These are phyloP conservation scores for Lactifluus rugatus DNA, from an alignment of 768 basidiomycete genomes.

Conservation along the genomic window DNA sequence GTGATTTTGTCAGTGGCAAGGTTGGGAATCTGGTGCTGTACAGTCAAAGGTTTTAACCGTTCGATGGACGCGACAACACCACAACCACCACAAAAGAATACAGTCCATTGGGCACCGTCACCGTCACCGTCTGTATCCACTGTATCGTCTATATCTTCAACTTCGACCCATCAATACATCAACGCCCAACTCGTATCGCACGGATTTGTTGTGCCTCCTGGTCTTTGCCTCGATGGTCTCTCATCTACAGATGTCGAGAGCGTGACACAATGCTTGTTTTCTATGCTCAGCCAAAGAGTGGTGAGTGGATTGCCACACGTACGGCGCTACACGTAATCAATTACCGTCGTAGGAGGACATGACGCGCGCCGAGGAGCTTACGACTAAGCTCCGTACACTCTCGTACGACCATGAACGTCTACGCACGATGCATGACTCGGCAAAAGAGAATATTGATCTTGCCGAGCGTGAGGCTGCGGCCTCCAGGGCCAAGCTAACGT, in stretches of 20 bases:
- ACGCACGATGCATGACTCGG: constrained; percentile 48
- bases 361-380: constrained; percentile 64
- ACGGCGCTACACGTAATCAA: no score
- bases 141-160: constrained; percentile 38
- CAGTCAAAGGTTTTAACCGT: no score
- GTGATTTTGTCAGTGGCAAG: neutral
- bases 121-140: constrained; percentile 27
- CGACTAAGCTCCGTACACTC: constrained; percentile 64
- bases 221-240: constrained; percentile 59
- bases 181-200: constrained; percentile 78
- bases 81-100: constrained; percentile 33
- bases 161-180: constrained; percentile 64
- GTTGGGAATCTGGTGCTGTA: neutral
- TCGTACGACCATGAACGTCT: constrained; percentile 77
- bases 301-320: constrained; percentile 34
- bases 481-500: constrained; percentile 66
- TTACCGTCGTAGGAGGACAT: constrained; percentile 50
- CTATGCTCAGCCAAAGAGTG: constrained; percentile 65
- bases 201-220: constrained; percentile 57
- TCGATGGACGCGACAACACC: neutral
- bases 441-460: constrained; percentile 51
- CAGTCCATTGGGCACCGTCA: constrained; percentile 44
- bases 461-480: constrained; percentile 73
- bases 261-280: constrained; percentile 64
- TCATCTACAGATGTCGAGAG: constrained; percentile 44